Percentiles rank a stretch among this genome's conserved stretches.
These are phyloP conservation scores for Harringtonia lauricola DNA, from an alignment of 2,329 filamentous ascomycete species.

Conservation along the genomic window DNA sequence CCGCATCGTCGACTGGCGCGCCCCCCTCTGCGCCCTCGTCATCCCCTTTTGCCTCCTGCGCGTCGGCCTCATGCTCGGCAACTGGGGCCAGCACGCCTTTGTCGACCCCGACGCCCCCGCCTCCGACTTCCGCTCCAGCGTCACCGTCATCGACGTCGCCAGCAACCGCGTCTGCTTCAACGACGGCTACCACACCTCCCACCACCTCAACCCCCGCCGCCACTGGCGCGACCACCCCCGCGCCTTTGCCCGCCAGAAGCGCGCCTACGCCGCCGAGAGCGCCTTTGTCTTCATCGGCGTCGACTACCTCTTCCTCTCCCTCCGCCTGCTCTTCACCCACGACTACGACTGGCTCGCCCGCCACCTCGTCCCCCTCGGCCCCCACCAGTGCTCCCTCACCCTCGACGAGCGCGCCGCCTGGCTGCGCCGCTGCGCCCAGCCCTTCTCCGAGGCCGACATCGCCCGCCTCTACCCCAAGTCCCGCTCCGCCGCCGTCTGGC, in stretches of 20 bases:
- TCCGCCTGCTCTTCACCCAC: slow-evolving; percentile 58
- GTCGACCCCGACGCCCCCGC: slow-evolving; percentile 65
- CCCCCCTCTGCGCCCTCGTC: slow-evolving; percentile 54
- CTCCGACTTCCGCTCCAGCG: slow-evolving; percentile 68
- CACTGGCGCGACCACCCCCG: slow-evolving; percentile 76
- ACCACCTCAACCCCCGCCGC: slow-evolving; percentile 65
- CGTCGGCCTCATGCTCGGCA: slow-evolving; percentile 67
- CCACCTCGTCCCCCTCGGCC: slow-evolving; percentile 63
- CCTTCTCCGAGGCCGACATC: slow-evolving; percentile 57
- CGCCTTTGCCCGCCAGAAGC: slow-evolving; percentile 60
- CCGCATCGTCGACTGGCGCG: slow-evolving; percentile 31
- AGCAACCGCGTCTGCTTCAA: slow-evolving; percentile 77
- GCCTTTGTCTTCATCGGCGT: slow-evolving; percentile 74
- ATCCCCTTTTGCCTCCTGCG: slow-evolving; percentile 57
- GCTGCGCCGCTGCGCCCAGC: slow-evolving; percentile 52
- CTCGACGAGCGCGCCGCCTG: slow-evolving; percentile 51
- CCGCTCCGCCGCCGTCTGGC: slow-evolving; percentile 10
- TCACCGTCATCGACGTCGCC: slow-evolving; percentile 67
- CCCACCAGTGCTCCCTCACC: slow-evolving; percentile 52
- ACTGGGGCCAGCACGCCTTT: slow-evolving; percentile 77
- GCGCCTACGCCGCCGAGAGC: slow-evolving; percentile 51
- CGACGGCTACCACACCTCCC: slow-evolving; percentile 72
- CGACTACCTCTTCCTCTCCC: slow-evolving; percentile 67
- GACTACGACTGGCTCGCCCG: slow-evolving; percentile 60
- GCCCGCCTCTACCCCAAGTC: slow-evolving; percentile 36